Conservation (phyloP, 2,329 filamentous ascomycete genomes). For the Stagonosporopsis vannaccii region DNA sequence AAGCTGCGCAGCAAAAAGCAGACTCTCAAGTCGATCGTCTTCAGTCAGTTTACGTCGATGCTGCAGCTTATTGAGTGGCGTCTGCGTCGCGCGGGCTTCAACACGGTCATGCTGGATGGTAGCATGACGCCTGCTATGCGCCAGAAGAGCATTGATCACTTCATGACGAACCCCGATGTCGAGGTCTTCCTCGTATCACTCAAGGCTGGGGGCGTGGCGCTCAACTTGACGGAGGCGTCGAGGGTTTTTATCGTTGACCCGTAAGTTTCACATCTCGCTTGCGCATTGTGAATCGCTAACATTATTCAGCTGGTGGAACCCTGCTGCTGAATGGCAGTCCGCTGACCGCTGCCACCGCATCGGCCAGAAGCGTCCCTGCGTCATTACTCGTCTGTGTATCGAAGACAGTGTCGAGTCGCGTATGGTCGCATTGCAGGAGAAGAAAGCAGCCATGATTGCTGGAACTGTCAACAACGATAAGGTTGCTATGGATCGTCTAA, state of each 20-base stretch:
- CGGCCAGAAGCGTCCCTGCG: constrained; percentile 90
- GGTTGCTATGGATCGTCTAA: constrained; percentile 88
- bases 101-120: constrained; percentile 96
- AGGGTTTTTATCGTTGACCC: constrained; percentile 96
- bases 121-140: constrained; percentile 95
- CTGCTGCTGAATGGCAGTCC: constrained; percentile 99
- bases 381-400: constrained; percentile 92
- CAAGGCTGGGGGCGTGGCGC: constrained; percentile 92
- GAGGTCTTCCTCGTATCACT: constrained; percentile 96
- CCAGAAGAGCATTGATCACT: constrained; percentile 92
- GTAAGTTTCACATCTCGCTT: constrained; percentile 58
- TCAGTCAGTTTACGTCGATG: constrained; percentile 98
- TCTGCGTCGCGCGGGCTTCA: constrained; percentile 93
- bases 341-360: constrained; percentile 89
- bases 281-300: constrained; percentile 31
- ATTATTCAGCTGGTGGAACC: constrained; percentile 87
- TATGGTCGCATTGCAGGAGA: constrained; percentile 95
- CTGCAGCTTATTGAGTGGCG: constrained; percentile 97
- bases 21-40: constrained; percentile 96
- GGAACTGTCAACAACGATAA: constrained; percentile 96
- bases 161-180: constrained; percentile 93
- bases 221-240: constrained; percentile 94
- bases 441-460: constrained; percentile 98
- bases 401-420: constrained; percentile 96
- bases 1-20: constrained; percentile 90